Base-by-base conservation (phyloP, 192 early-diverging fungal genomes). In the Chytriomyces confervae region DNA sequence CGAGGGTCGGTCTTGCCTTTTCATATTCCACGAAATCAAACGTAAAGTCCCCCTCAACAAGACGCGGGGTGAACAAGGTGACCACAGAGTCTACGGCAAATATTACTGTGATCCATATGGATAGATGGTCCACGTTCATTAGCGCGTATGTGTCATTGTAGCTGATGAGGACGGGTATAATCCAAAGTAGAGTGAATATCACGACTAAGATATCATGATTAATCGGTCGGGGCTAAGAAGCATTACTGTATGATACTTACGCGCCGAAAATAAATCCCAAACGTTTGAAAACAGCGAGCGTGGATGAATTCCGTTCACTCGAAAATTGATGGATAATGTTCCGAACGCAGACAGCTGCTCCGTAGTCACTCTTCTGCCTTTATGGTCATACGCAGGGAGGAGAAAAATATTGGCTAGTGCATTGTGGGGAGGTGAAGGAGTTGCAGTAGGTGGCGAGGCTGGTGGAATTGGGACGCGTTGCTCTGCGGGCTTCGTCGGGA, bases 21-120 rank as follows among this genome's bases (percentile, higher is more conserved):
- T 71, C 69, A 71, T 71, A 71, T 71, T 71, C 69, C 2, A 18
- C 16, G 62, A 62, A 50, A 44, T 23, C 57, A 44, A 18, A 71
- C 5, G 57, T 48, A 6, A 36, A 20, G 23, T 18, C 57, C 0
- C 50, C 3, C 3, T 8, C 16, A 23, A 57, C 29, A 24, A 51
- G 69, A 10, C 45, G 69, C 29, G 69, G 69, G 0, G 69, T 71
- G 0, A 71, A 10, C 3, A 57, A 5, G 2, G 53, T 29, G 2
- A 53, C n/a, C 9, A 71, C 20, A 0, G 69, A 29, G 20, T 71
- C 69, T 27, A 61, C 16, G 3, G 50, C 69, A 71, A 60, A 60
- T 0, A 57, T 18, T 3, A 61, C 69, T 16, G 16, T 60, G 6
- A 57, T 57, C 0, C 24, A 9, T 2, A 43, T 44, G 7, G 43